Conservation (phyloP, 2,329 filamentous ascomycete genomes). For the Diaporthe sp. region DNA sequence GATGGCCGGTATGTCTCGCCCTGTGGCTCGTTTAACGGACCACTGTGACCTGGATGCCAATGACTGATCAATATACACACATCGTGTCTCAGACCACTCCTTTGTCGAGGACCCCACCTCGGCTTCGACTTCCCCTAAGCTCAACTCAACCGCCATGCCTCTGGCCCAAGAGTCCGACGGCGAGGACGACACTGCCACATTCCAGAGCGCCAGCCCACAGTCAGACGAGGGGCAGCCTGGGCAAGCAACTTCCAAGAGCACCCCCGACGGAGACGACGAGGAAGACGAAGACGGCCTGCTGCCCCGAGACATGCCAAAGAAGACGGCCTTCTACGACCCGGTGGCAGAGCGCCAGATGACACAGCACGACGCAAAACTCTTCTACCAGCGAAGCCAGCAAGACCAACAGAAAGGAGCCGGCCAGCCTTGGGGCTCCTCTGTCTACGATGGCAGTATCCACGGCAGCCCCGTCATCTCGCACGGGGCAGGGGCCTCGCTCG, state of each 20-base stretch:
- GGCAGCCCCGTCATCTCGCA: constrained; percentile 60
- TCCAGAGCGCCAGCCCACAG: constrained; percentile 51
- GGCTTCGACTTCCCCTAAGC: constrained; percentile 53
- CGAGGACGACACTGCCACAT: constrained; percentile 50
- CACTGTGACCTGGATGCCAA: constrained; percentile 4
- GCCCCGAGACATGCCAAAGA: constrained; percentile 71
- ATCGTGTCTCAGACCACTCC: constrained; percentile 45
- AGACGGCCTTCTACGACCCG: constrained; percentile 93
- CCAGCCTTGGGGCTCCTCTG: constrained; percentile 54
- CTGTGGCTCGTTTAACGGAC: not conserved
- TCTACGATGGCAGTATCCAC: constrained; percentile 56
- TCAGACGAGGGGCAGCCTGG: constrained; percentile 46
- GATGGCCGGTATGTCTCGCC: constrained; percentile 44
- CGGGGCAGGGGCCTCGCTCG: constrained; percentile 28
- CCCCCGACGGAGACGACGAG: constrained; percentile 28
- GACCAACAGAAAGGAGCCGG: constrained; percentile 61
- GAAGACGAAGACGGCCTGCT: constrained; percentile 70
- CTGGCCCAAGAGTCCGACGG: constrained; percentile 55
- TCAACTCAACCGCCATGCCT: constrained; percentile 49
- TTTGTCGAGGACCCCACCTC: constrained; percentile 49
- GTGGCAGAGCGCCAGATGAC: constrained; percentile 95
- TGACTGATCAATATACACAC: constrained; percentile 27
- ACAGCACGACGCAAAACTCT: constrained; percentile 93
- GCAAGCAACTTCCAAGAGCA: constrained; percentile 35
- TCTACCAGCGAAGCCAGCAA: constrained; percentile 90